phyloP scores from a whole-genome alignment of 805 yeast genomes.

The Ogataea populi-albae region DNA sequence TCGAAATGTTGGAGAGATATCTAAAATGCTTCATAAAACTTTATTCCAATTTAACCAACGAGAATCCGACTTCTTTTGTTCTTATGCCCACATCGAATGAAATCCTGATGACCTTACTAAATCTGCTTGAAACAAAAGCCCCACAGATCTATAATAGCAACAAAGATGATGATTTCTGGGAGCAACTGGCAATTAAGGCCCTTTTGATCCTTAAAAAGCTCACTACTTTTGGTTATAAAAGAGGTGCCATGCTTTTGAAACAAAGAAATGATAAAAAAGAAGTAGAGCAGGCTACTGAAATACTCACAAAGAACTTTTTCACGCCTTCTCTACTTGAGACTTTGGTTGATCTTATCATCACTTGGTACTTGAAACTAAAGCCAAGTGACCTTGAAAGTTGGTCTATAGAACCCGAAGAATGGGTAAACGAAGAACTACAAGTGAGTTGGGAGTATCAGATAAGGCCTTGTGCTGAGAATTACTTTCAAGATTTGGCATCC shows the following conservation, averaged over 20 bases:
- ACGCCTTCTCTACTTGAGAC: conserved; percentile 53
- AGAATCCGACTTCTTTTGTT: conserved; percentile 68
- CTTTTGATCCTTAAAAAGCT: conserved; percentile 63
- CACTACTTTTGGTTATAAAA: conserved; percentile 58
- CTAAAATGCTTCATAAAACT: conserved; percentile 74
- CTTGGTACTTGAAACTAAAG: conserved; percentile 69
- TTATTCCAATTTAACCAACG: conserved; percentile 55
- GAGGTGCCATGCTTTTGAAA: conserved; percentile 62
- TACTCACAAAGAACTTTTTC: conserved; percentile 54
- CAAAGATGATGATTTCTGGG: conserved; percentile 69
- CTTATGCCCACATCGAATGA: conserved; percentile 61
- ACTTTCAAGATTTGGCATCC: conserved; percentile 70
- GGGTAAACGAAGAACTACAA: conserved; percentile 78
- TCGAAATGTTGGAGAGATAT: conserved; percentile 61
- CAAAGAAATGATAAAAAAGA: conserved; percentile 66
- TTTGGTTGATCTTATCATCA: conserved; percentile 64
- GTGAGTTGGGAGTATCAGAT: conserved; percentile 80
- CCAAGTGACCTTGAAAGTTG: conserved; percentile 80
- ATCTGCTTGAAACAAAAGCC: conserved; percentile 63
- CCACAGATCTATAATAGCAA: conserved; percentile 56
- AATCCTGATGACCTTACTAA: conserved; percentile 59
- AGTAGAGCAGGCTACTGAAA: conserved; percentile 51
- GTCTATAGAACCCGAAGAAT: conserved; percentile 87
- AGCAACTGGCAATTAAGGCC: conserved; percentile 62
- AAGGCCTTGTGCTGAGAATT: conserved; percentile 82